Conservation (phyloP, 768 basidiomycete species). For the Coprinellus aureogranulatus region DNA sequence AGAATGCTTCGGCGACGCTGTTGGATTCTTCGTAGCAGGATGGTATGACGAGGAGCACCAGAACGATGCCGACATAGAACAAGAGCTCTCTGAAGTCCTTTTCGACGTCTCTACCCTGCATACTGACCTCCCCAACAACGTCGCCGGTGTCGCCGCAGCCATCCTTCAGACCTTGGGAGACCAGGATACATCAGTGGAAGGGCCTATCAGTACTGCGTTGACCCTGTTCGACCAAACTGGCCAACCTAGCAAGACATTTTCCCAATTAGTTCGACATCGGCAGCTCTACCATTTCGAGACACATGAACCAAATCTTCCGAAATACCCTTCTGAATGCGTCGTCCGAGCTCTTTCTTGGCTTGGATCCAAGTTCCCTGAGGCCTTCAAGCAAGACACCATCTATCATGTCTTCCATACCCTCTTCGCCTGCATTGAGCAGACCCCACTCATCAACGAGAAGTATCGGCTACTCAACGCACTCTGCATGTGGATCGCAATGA, state of each 20-base stretch:
- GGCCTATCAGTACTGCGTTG: conserved; percentile 50
- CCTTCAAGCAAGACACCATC: conserved; percentile 53
- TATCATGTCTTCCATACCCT: conserved; percentile 79
- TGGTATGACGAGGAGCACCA: conserved; percentile 35
- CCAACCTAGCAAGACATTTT: conserved; percentile 45
- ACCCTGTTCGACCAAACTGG: conserved; percentile 31
- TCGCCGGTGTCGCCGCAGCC: conserved; percentile 57
- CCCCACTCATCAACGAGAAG: conserved; percentile 85
- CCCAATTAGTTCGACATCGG: conserved; percentile 52
- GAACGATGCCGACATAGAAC: conserved; percentile 6
- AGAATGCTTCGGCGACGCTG: conserved; percentile 66
- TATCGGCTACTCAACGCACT: conserved; percentile 70
- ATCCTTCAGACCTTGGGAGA: conserved; percentile 66
- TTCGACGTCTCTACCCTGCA: conserved; percentile 15
- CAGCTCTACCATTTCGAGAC: conserved; percentile 42
- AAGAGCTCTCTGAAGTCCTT: conserved; percentile 9
- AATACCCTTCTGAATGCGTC: conserved; percentile 47
- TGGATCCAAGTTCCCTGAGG: conserved; percentile 34
- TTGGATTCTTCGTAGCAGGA: conserved; percentile 56
- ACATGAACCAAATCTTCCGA: conserved; percentile 68
- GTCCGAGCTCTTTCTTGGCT: conserved; percentile 65
- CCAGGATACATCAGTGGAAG: conserved; percentile 55
- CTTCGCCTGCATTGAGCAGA: conserved; percentile 60
- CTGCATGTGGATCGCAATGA: conserved; percentile 69
- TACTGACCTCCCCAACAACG: conserved; percentile 28